Percentiles rank a stretch among this genome's conserved stretches.
Conservation (phyloP, 495 filamentous ascomycete species). For the Penicillium paradoxum region DNA sequence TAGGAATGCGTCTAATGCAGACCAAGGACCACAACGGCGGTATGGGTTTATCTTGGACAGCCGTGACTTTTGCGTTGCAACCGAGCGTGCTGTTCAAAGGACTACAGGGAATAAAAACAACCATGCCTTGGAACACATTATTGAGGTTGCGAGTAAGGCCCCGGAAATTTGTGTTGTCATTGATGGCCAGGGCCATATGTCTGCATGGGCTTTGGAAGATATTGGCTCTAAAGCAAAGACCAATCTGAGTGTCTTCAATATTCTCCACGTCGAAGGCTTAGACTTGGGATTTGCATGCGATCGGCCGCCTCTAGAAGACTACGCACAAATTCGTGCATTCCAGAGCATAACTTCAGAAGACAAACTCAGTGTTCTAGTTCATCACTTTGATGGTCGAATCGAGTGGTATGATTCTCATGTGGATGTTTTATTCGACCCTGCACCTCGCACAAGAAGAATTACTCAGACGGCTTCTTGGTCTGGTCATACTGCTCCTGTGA, state of each 20-base stretch:
- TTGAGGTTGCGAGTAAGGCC: conserved; percentile 76
- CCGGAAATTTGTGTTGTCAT: conserved; percentile 86
- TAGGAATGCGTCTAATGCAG: conserved; percentile 32
- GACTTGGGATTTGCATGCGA: conserved; percentile 60
- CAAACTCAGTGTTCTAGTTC: conserved; percentile 70
- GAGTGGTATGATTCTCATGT: conserved; percentile 75
- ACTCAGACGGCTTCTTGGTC: conserved; percentile 63
- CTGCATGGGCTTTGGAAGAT: conserved; percentile 91
- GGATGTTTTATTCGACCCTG: conserved; percentile 77
- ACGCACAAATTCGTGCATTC: conserved; percentile 72
- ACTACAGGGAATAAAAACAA: conserved; percentile 56
- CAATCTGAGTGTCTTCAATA: conserved; percentile 74
- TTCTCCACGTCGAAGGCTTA: conserved; percentile 73
- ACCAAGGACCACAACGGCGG: conserved; percentile 36
- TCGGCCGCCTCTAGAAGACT: conserved; percentile 40
- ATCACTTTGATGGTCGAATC: conserved; percentile 82
- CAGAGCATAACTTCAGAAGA: conserved; percentile 54
- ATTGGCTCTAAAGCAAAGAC: conserved; percentile 69
- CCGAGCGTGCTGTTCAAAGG: conserved; percentile 67
- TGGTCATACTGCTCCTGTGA: conserved; percentile 74
- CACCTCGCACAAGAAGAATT: conserved; percentile 59
- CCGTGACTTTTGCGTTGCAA: conserved; percentile 70
- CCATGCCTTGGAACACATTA: conserved; percentile 73
- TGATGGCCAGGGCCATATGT: conserved; percentile 82
- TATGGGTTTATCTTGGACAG: conserved; percentile 84